Evolutionary conservation across 257 asterid genomes (phyloP), one percentile per base, ranked within the genome.

Genomic region (Capsicum baccatum): DNA sequence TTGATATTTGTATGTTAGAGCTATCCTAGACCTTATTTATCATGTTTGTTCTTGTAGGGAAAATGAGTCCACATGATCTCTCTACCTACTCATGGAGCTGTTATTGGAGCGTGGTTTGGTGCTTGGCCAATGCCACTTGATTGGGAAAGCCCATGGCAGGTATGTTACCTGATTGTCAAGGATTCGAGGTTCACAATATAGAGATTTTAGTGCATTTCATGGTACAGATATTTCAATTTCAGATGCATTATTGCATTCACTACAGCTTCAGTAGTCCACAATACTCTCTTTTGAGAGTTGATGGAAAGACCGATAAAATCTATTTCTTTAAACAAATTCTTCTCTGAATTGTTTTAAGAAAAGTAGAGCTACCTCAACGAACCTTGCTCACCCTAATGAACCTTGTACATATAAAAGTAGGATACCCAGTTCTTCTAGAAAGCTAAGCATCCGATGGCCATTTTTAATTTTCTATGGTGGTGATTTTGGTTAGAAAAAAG

Each of bases 101-200:
- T 93, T 59, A 88, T 94, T 86, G 98, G 98, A 81, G 98, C 99
- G 69, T 96, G 98, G 99, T 91, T 94, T 87, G 97, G 99, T 87
- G 98, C 98, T 52, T 96, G 97, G 98, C 99, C 97, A 58, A 96
- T 94, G 99, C 98, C 98, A 39, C 98, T 97, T 73, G 99, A 97
- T 90, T 97, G 99, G 98, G 98, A 97, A 88, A 94, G 97, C 85
- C 91, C 97, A 7, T 97, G 99, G 99, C 98, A 94, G 97, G 99
- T 94, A 83, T 8, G 79, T 47, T 80, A 70, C 83, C 76, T 39
- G 57, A 26, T 76, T 52, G 64, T 76, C 64, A 50, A 26, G 80
- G 80, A 74, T 7, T 50, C 48, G n/a, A 76, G 81, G 63, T 76
- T 76, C 15, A 76, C 48, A 12, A 54, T 54, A 26, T 76, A 13